Evolutionary conservation across 2,329 filamentous ascomycete species (phyloP).

Genomic region (Aspergillus brasiliensis): DNA sequence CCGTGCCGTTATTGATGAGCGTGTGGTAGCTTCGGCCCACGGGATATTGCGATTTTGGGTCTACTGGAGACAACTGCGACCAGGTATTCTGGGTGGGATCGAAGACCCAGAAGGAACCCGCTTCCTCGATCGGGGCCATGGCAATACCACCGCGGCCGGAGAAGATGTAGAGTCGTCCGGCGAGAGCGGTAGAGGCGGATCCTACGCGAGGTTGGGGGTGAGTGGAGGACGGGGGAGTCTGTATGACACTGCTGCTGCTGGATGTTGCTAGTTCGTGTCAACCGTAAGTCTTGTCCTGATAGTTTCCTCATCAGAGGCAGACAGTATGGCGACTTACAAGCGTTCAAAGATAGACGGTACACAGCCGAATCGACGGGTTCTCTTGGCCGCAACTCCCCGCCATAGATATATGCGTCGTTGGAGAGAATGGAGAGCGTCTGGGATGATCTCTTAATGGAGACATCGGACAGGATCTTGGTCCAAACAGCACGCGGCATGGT

Average conservation of each 20-base stretch:
- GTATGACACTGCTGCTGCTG: no score
- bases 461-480: conserved; percentile 25
- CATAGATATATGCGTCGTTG: conserved; percentile 69
- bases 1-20: conserved; percentile 62
- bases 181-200: conserved; percentile 68
- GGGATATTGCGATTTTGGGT: conserved; percentile 54
- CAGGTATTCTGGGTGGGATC: conserved; percentile 66
- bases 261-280: no score
- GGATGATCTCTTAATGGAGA: conserved; percentile 61
- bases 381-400: conserved; percentile 69
- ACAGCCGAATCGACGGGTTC: conserved; percentile 73
- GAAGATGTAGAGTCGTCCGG: conserved; percentile 75
- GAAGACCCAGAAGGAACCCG: conserved; percentile 75
- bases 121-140: conserved; percentile 72
- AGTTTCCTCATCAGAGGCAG: neutral
- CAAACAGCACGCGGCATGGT: conserved; percentile 18
- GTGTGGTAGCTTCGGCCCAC: conserved; percentile 72
- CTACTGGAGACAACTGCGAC: conserved; percentile 63
- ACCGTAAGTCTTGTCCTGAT: neutral
- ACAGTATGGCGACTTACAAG: conserved; percentile 9
- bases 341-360: conserved; percentile 62
- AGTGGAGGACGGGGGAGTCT: neutral
- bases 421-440: conserved; percentile 67
- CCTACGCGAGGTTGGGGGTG: conserved; percentile 69
- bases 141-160: conserved; percentile 72